Conservation (phyloP, 495 filamentous ascomycete genomes). For the Pyrenula massariospora region DNA sequence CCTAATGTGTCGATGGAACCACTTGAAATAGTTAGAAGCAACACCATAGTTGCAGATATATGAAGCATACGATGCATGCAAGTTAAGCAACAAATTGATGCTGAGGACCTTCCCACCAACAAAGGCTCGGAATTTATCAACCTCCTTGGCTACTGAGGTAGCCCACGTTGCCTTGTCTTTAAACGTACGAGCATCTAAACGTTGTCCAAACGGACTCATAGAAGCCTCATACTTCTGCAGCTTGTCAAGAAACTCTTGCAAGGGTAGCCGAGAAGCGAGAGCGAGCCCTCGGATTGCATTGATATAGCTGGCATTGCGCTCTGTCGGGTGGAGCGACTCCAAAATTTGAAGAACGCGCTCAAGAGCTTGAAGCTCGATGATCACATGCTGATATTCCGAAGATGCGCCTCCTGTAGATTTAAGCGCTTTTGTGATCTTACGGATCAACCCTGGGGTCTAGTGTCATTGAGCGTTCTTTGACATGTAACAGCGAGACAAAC, state of each 20-base stretch:
- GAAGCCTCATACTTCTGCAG: conserved; percentile 14
- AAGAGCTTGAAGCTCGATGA: conserved; percentile 16
- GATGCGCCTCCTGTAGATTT: conserved; percentile 15
- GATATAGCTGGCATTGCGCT: conserved; percentile 13
- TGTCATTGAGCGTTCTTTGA: too few species aligned
- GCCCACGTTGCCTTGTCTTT: conserved; percentile 16
- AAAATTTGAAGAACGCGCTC: conserved; percentile 13
- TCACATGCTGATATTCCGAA: conserved; percentile 14
- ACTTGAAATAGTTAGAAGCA: background rate
- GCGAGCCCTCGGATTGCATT: conserved; percentile 21
- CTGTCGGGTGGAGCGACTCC: conserved; percentile 10
- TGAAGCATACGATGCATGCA: conserved; percentile 9
- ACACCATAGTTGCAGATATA: background rate
- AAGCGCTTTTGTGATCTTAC: conserved; percentile 13
- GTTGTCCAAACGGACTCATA: conserved; percentile 3
- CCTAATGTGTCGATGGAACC: background rate
- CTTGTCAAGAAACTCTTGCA: conserved; percentile 15
- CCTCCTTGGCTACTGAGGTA: conserved; percentile 12
- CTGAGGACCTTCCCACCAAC: conserved; percentile 14
- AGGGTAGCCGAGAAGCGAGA: conserved; percentile 12
- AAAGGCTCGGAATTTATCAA: conserved; percentile 14
- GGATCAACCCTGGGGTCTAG: conserved; percentile 8
- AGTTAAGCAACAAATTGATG: conserved; percentile 14
- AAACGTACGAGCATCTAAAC: conserved; percentile 1
- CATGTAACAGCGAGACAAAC: conserved; percentile 5